Evolutionary conservation across 441 rosid species (phyloP).

Genomic region (Theobroma grandiflorum): DNA sequence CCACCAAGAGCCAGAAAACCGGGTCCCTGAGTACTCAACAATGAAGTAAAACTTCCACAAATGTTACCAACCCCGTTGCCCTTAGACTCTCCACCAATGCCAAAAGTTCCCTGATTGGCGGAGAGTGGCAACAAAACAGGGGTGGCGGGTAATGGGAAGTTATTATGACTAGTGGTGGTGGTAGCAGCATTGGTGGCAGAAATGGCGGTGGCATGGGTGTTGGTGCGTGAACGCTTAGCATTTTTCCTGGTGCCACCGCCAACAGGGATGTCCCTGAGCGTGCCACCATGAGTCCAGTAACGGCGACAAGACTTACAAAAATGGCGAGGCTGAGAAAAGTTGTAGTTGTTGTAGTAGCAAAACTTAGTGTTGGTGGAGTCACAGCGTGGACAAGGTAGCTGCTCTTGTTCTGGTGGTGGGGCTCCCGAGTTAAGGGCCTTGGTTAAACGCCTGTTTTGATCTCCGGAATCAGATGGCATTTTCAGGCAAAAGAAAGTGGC

Average conservation of each 20-base stretch:
- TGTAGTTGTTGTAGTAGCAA: slow-evolving; percentile 97
- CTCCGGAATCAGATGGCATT: slow-evolving; percentile 60
- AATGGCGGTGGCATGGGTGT: slow-evolving; percentile 12
- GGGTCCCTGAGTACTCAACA: slow-evolving; percentile 68
- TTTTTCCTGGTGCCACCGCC: slow-evolving; percentile 88
- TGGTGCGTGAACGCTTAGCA: slow-evolving; percentile 79
- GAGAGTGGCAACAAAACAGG: slow-evolving; percentile 52
- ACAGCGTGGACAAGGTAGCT: slow-evolving; percentile 90
- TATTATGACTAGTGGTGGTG: slow-evolving; percentile 23
- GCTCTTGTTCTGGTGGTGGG: slow-evolving; percentile 68
- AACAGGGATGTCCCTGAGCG: slow-evolving; percentile 85
- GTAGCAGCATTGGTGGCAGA: slow-evolving; percentile 31
- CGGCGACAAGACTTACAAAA: slow-evolving; percentile 96
- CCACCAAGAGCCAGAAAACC: slow-evolving; percentile 73
- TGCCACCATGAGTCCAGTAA: slow-evolving; percentile 97
- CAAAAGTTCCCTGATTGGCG: slow-evolving; percentile 40
- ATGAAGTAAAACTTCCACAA: slow-evolving; percentile 74
- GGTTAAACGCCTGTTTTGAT: slow-evolving; percentile 36
- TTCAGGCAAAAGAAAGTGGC: slow-evolving; percentile 16
- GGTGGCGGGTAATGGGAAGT: slow-evolving; percentile 50
- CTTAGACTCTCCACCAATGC: slow-evolving; percentile 42
- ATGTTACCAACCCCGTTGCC: slow-evolving; percentile 41
- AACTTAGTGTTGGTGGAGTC: slow-evolving; percentile 90
- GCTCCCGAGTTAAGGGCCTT: slow-evolving; percentile 44
- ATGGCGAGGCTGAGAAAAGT: slow-evolving; percentile 95